These are phyloP conservation scores for Dendrobium chrysotoxum DNA, from an alignment of 106 monocot genomes.

Conservation along the genomic window DNA sequence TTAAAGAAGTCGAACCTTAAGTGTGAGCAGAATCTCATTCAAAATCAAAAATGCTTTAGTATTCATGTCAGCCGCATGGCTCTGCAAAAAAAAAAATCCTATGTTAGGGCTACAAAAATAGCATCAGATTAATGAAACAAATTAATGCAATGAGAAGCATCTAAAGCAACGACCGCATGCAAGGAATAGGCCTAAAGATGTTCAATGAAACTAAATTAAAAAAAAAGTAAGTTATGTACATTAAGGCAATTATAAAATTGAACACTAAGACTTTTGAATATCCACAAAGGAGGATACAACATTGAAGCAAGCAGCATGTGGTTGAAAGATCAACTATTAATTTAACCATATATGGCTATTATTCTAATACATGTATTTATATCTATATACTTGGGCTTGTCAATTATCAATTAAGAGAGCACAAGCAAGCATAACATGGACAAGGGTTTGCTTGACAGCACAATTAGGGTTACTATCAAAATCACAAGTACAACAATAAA, in stretches of 20 bases:
- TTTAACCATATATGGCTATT: neutral
- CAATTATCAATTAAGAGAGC: neutral
- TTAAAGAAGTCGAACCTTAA: constrained; percentile 52
- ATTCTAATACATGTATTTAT: neutral
- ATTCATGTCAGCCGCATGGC: constrained; percentile 34
- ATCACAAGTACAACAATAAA: neutral
- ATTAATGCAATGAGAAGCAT: neutral
- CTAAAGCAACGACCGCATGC: neutral
- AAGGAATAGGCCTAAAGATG: neutral
- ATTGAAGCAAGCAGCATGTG: neutral
- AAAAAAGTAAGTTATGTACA: neutral
- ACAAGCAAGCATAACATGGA: neutral
- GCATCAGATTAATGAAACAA: neutral
- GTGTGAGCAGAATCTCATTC: constrained; percentile 76
- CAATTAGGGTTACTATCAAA: neutral
- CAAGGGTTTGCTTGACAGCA: neutral
- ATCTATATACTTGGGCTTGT: neutral
- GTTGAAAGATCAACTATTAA: neutral
- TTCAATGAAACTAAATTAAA: neutral
- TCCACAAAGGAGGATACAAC: neutral
- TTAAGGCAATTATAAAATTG: neutral
- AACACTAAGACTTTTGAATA: neutral
- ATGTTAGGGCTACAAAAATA: neutral
- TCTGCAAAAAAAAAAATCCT: constrained; percentile 37
- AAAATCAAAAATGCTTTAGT: constrained; percentile 64